Conservation (phyloP, 768 basidiomycete species). For the Roridomyces roridus region DNA sequence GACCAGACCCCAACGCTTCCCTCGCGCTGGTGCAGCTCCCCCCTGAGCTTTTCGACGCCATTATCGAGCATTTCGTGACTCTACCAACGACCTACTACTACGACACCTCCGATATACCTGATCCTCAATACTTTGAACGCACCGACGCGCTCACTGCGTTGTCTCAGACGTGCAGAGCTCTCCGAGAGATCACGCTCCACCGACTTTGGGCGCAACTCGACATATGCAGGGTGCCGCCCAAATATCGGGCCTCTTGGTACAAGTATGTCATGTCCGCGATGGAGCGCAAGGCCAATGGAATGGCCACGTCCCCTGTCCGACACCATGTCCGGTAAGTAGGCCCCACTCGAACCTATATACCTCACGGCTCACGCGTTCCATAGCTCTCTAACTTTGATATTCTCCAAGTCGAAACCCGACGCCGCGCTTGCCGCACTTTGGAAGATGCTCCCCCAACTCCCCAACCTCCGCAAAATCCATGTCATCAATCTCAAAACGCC, state of each 20-base stretch:
- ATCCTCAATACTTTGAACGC: constrained; percentile 13
- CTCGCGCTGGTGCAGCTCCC: constrained; percentile 11
- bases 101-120: not conserved
- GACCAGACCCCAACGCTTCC: constrained; percentile 2
- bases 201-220: constrained; percentile 19
- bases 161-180: constrained; percentile 16
- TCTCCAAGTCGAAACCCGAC: constrained; percentile 12
- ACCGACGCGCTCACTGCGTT: constrained; percentile 16
- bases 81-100: constrained; percentile 9
- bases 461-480: constrained; percentile 20
- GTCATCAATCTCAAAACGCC: constrained; percentile 14
- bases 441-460: constrained; percentile 18
- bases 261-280: constrained; percentile 16
- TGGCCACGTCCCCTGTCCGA: constrained; percentile 8
- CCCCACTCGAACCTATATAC: not conserved
- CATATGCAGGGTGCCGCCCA: constrained; percentile 12
- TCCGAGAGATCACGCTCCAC: constrained; percentile 9
- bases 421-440: constrained; percentile 7
- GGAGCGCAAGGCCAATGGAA: constrained; percentile 14
- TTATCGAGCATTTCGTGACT: constrained; percentile 15
- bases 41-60: constrained; percentile 22
- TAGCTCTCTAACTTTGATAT: constrained; percentile 16
- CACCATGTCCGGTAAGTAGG: constrained; percentile 16
- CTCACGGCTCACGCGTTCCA: too few relatives aligned
- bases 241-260: not conserved